Evolutionary conservation across 768 basidiomycete genomes (phyloP).

Genomic region (Collybia sordida): DNA sequence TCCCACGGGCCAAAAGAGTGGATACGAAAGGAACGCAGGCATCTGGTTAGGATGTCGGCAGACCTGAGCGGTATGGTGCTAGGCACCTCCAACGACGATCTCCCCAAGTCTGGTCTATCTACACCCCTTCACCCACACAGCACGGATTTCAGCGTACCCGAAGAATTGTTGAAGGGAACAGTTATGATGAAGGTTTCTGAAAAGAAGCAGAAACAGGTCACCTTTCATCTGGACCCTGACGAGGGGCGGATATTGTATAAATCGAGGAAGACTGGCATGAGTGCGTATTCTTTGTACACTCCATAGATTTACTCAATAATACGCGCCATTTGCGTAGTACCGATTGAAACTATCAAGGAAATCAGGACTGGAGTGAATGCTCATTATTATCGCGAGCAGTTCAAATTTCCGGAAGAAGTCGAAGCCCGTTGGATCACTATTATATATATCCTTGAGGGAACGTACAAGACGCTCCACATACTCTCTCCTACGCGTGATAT

Average conservation of each 20-base stretch:
- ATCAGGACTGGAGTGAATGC: conserved; percentile 78
- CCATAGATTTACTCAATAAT: conserved; percentile 16
- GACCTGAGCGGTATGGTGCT: neutral
- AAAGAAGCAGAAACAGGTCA: conserved; percentile 69
- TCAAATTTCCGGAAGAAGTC: conserved; percentile 63
- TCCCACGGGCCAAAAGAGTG: too few relatives aligned
- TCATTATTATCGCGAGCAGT: conserved; percentile 73
- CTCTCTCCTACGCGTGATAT: conserved; percentile 63
- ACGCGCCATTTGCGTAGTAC: conserved; percentile 47
- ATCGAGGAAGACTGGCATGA: conserved; percentile 65
- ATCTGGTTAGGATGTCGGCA: too few relatives aligned
- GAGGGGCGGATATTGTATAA: conserved; percentile 80
- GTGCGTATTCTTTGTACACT: conserved; percentile 51
- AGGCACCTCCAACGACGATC: conserved; percentile 3
- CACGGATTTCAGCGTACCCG: conserved; percentile 47
- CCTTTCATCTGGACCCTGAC: conserved; percentile 77
- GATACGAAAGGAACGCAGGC: too few relatives aligned
- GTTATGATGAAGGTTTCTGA: conserved; percentile 83
- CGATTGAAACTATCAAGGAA: conserved; percentile 88
- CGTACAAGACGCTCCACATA: conserved; percentile 86
- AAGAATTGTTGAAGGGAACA: conserved; percentile 57
- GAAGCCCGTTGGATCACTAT: conserved; percentile 86
- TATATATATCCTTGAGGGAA: conserved; percentile 75
- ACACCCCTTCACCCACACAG: conserved; percentile 10
- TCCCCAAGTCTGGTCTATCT: conserved; percentile 10